phyloP scores from a whole-genome alignment of 176 grass and related monocot genomes.

The Bolboschoenus planiculmis region DNA sequence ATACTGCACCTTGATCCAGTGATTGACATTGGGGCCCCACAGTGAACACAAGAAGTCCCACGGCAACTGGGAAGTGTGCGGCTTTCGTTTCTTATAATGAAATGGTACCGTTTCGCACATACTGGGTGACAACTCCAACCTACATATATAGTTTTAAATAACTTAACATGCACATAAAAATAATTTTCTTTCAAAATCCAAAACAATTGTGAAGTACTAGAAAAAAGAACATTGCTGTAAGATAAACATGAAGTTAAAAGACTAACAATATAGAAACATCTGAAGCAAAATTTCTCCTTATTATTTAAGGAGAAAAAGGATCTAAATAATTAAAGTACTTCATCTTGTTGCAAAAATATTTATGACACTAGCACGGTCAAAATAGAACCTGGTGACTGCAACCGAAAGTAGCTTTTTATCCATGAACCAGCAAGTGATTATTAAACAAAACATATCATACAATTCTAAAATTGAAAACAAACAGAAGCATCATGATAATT shows the following conservation, averaged over 20 bases:
- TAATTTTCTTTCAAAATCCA: background rate
- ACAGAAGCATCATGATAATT: background rate
- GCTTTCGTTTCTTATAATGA: conserved; percentile 83
- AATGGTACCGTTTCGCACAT: conserved; percentile 93
- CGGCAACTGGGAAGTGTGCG: conserved; percentile 34
- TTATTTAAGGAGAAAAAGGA: background rate
- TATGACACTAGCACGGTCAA: background rate
- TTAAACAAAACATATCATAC: background rate
- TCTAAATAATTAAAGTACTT: background rate
- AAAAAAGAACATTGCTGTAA: background rate
- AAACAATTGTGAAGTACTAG: background rate
- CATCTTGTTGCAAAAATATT: background rate
- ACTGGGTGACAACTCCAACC: conserved; percentile 95
- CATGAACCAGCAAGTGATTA: background rate
- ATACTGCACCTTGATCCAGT: conserved; percentile 72
- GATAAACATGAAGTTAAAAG: background rate
- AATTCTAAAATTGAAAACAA: background rate
- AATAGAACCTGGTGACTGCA: background rate
- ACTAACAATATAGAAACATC: background rate
- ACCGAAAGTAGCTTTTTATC: background rate
- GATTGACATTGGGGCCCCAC: conserved; percentile 44
- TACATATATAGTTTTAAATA: conserved; percentile 27
- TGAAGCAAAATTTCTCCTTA: background rate
- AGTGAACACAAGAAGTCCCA: conserved; percentile 61
- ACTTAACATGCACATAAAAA: background rate